Percentiles rank a stretch among this genome's conserved stretches.
phyloP scores from a whole-genome alignment of 768 basidiomycete genomes.

The Trametes villosa region DNA sequence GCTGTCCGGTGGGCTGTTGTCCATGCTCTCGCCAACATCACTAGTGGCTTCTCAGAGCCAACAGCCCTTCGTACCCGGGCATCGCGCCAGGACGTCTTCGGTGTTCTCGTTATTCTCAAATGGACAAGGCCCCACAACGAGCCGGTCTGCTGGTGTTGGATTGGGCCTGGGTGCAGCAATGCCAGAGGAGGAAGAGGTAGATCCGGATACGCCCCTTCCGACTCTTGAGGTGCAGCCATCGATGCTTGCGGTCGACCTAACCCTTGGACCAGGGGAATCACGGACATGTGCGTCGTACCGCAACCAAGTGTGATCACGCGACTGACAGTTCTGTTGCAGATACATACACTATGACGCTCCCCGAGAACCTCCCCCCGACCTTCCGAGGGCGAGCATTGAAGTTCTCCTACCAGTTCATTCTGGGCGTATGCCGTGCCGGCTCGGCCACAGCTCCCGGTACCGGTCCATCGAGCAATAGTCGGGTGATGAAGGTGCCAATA shows the following conservation, averaged over 20 bases:
- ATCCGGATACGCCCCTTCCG: constrained; percentile 71
- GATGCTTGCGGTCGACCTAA: constrained; percentile 88
- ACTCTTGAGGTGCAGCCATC: constrained; percentile 85
- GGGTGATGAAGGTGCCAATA: constrained; percentile 90
- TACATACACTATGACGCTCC: constrained; percentile 77
- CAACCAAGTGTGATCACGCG: neutral
- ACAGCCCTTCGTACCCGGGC: constrained; percentile 25
- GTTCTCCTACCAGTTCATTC: constrained; percentile 89
- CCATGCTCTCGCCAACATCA: constrained; percentile 35
- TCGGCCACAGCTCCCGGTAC: constrained; percentile 21
- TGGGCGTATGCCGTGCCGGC: constrained; percentile 79
- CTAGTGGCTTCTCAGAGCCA: constrained; percentile 15
- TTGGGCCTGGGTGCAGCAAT: constrained; percentile 35
- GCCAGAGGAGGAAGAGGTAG: constrained; percentile 48
- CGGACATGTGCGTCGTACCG: constrained; percentile 78
- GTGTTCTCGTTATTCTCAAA: constrained; percentile 24
- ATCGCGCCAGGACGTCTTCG: constrained; percentile 31
- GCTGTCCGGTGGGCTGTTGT: constrained; percentile 52
- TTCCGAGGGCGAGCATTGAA: constrained; percentile 82
- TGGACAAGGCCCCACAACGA: constrained; percentile 8
- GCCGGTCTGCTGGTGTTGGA: constrained; percentile 31
- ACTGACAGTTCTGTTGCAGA: constrained; percentile 48
- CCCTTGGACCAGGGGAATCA: constrained; percentile 81
- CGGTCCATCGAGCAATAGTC: constrained; percentile 58
- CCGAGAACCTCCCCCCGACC: constrained; percentile 85